Conservation (phyloP, 257 asterid species). For the Ehretia macrophylla region DNA sequence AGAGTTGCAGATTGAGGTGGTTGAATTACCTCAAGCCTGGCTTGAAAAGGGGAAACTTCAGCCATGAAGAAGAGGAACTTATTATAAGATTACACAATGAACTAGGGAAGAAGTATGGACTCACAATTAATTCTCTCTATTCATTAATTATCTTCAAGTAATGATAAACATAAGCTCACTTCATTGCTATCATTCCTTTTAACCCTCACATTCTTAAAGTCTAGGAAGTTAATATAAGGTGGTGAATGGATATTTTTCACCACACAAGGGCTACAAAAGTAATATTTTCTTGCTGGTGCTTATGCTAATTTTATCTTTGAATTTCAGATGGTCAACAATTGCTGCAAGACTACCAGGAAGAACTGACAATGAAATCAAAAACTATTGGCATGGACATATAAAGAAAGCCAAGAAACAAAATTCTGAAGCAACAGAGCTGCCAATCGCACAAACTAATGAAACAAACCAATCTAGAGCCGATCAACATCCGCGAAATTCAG, state of each 20-base stretch:
- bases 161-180: neutral
- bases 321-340: conserved; percentile 46
- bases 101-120: conserved; percentile 40
- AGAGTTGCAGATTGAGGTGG: conserved; percentile 61
- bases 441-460: conserved; percentile 1
- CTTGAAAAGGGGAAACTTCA: conserved; percentile 36
- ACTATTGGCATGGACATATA: conserved; percentile 45
- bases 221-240: neutral
- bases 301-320: too few species aligned
- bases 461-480: neutral
- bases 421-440: neutral
- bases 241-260: neutral
- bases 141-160: neutral
- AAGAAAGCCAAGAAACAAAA: conserved; percentile 17
- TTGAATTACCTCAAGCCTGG: conserved; percentile 52
- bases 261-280: neutral
- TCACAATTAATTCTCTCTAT: neutral
- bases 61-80: conserved; percentile 34
- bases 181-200: too few species aligned
- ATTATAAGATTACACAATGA: conserved; percentile 33
- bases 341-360: conserved; percentile 42
- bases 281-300: neutral
- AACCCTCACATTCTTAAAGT: neutral
- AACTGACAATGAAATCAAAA: conserved; percentile 51
- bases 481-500: too few species aligned